Evolutionary conservation across 1,139 yeast genomes (phyloP), one percentile per base, ranked within the genome.

Genomic region (Candida glucosophila): DNA sequence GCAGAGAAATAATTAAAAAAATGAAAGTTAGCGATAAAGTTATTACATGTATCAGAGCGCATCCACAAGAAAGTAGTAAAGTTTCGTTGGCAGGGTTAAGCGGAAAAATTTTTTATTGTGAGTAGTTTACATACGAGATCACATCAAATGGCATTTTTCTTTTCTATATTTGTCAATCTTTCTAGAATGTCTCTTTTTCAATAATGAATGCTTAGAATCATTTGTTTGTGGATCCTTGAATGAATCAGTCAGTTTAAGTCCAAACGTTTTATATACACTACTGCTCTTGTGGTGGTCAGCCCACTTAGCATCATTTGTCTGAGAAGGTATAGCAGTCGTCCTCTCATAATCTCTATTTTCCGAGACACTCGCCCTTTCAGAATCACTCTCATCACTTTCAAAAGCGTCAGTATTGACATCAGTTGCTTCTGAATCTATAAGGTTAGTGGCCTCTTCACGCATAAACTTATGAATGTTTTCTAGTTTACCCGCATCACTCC

Each of bases 41-140:
- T 1, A 57, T 82, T 5, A 67, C 71, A 5, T 68, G 78, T 34
- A 65, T 86, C 7, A 71, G 66, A 19, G 68, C 78, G 35, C 82
- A 79, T 46, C 90, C 92, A 0, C 79, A 75, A 37, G 92, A 81
- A 41, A 60, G 73, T 1, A 77, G 88, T 41, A 74, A 71, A 39
- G 73, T 81, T 2, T 70, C 71, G 2, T 64, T 77, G 35, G 78
- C 75, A 3, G 95, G 95, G 2, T 35, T 58, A 5, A 63, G 66
- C 25, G 92, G 93, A 2, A 65, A 64, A 24, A 81, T 85, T 11
- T 72, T 67, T 42, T 61, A 70, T 40, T 77, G 80, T 56, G 85
- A 77, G 40, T 80, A 48, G 44, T 9, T n/a, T 19, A 10, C 10
- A 15, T 34, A 27, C 7, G 26, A 9, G 9, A 23, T 42, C 43